These are phyloP conservation scores for Hansenula anomala DNA, from an alignment of 1,139 yeast genomes.

Conservation along the genomic window DNA sequence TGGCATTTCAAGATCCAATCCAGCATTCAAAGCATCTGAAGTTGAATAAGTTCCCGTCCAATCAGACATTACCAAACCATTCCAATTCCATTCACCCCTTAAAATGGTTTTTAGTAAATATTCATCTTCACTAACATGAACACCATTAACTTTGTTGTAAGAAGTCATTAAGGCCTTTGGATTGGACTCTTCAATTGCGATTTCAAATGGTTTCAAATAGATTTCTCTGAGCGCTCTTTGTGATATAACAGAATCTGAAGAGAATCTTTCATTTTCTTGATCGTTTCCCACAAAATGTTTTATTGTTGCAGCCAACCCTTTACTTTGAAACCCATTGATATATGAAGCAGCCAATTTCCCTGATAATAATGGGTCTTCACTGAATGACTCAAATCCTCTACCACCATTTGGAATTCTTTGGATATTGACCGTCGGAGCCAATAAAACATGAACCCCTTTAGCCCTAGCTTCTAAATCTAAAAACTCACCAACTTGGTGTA, in stretches of 20 bases:
- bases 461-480: slow-evolving; percentile 47
- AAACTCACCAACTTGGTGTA: slow-evolving; percentile 38
- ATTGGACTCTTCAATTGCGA: slow-evolving; percentile 42
- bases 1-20: slow-evolving; percentile 61
- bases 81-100: slow-evolving; percentile 51
- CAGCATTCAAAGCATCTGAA: slow-evolving; percentile 44
- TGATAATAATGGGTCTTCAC: slow-evolving; percentile 58
- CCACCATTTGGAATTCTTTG: slow-evolving; percentile 62
- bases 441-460: slow-evolving; percentile 53
- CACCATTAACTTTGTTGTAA: slow-evolving; percentile 56
- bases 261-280: slow-evolving; percentile 49
- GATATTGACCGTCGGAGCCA: slow-evolving; percentile 54
- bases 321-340: slow-evolving; percentile 49
- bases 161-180: slow-evolving; percentile 56
- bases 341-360: slow-evolving; percentile 47
- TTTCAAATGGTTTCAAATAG: slow-evolving; percentile 57
- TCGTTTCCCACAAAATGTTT: slow-evolving; percentile 62
- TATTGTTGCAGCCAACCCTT: slow-evolving; percentile 49
- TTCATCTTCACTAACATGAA: slow-evolving; percentile 45
- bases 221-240: slow-evolving; percentile 59
- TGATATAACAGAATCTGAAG: slow-evolving; percentile 43
- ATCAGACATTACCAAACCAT: slow-evolving; percentile 55
- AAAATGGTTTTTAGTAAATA: slow-evolving; percentile 39
- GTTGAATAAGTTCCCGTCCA: slow-evolving; percentile 57
- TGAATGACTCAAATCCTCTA: slow-evolving; percentile 56